Percentiles rank a stretch among this genome's conserved stretches.
phyloP scores from a whole-genome alignment of 305 asterid species.

The Solanum hybrid region DNA sequence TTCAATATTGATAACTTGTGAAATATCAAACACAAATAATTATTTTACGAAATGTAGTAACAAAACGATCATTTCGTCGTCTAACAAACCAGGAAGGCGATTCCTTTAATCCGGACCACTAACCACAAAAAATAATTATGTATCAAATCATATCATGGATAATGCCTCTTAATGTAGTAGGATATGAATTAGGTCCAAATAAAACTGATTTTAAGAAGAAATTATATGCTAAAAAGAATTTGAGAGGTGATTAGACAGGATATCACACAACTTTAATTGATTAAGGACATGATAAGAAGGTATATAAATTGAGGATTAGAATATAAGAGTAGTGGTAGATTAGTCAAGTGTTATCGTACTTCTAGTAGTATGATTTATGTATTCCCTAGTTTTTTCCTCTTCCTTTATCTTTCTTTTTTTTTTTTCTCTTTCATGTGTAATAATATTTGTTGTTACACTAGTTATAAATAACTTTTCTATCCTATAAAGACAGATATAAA shows the following conservation, averaged over 20 bases:
- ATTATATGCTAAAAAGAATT: not conserved
- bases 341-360: not conserved
- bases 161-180: not conserved
- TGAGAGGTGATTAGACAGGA: not conserved
- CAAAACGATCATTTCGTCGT: not conserved
- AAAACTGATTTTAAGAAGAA: not conserved
- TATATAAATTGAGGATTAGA: not conserved
- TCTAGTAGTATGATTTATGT: not conserved
- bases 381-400: not conserved
- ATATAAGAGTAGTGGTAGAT: not conserved
- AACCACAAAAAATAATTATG: not conserved
- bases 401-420: not conserved
- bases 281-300: not conserved
- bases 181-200: not conserved
- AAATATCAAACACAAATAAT: not conserved
- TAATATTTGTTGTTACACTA: not conserved
- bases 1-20: not conserved
- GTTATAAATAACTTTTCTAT: not conserved
- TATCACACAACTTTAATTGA: not conserved
- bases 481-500: not conserved
- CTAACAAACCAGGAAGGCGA: not conserved
- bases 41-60: not conserved
- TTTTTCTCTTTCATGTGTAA: not conserved
- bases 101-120: not conserved
- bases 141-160: not conserved